Conservation (phyloP, 805 yeast genomes). For the Kazachstania martiniae region DNA sequence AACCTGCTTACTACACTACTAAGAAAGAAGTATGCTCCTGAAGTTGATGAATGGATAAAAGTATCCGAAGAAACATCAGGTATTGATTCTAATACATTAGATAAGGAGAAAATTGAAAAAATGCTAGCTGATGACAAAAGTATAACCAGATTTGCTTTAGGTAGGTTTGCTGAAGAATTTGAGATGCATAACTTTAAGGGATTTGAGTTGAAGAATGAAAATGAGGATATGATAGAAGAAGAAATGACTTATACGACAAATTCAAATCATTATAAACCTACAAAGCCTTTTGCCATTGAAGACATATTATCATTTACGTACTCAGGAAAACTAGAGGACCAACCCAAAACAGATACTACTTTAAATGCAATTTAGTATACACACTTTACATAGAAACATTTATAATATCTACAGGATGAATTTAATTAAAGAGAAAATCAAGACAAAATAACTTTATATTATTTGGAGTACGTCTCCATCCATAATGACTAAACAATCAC, state of each 20-base stretch:
- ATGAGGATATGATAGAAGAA: slow-evolving; percentile 27
- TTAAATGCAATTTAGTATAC: too few relatives aligned
- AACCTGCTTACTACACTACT: slow-evolving; percentile 73
- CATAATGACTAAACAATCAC: too few relatives aligned
- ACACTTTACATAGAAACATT: too few relatives aligned
- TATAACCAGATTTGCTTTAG: slow-evolving; percentile 58
- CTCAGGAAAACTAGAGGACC: slow-evolving; percentile 29
- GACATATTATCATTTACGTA: slow-evolving; percentile 35
- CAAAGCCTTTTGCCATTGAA: slow-evolving; percentile 27
- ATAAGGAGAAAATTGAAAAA: slow-evolving; percentile 17
- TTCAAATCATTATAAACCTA: slow-evolving; percentile 23
- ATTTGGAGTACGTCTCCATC: too few relatives aligned
- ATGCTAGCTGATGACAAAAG: slow-evolving; percentile 42
- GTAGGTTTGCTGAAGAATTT: slow-evolving; percentile 40
- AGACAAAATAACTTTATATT: too few relatives aligned
- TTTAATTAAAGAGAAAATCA: too few relatives aligned
- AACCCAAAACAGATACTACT: neutral
- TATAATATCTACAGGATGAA: too few relatives aligned
- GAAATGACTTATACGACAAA: slow-evolving; percentile 62
- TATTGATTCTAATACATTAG: slow-evolving; percentile 18
- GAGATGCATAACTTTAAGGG: slow-evolving; percentile 56
- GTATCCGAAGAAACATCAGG: slow-evolving; percentile 30
- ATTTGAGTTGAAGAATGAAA: slow-evolving; percentile 1
- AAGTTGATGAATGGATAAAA: slow-evolving; percentile 77
- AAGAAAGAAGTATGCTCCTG: slow-evolving; percentile 83